A percentile compares a stretch with the other conserved stretches of the same genome.
These are phyloP conservation scores for Lactarius vividus DNA, from an alignment of 768 basidiomycete species.

Conservation along the genomic window DNA sequence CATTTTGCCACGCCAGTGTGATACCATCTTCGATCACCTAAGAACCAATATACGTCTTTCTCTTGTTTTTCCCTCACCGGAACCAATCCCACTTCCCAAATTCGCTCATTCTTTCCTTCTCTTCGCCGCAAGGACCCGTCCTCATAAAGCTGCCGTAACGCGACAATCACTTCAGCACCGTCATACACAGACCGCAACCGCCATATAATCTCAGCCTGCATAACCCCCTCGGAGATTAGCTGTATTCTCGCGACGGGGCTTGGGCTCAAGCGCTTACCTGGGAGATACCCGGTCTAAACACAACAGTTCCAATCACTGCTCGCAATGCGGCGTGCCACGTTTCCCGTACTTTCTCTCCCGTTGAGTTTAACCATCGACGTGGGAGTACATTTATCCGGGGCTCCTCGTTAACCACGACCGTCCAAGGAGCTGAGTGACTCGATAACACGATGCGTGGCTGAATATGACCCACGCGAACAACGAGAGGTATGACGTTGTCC, in stretches of 20 bases:
- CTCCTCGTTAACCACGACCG: conserved; percentile 48
- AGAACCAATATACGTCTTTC: conserved; percentile 52
- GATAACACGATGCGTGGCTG: conserved; percentile 55
- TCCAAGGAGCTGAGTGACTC: conserved; percentile 51
- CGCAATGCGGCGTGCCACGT: conserved; percentile 71
- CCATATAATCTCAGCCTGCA: conserved; percentile 68
- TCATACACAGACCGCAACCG: conserved; percentile 71
- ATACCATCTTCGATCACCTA: conserved; percentile 64
- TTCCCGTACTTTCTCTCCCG: conserved; percentile 56
- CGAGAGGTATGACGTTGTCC: conserved; percentile 48
- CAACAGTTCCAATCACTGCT: conserved; percentile 62
- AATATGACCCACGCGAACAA: conserved; percentile 70
- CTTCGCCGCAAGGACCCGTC: conserved; percentile 48
- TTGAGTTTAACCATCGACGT: conserved; percentile 74
- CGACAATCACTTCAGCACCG: conserved; percentile 67
- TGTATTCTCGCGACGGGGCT: background rate
- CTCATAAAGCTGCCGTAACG: conserved; percentile 51
- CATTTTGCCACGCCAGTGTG: conserved; percentile 40
- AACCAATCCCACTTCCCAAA: conserved; percentile 30
- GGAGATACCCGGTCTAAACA: conserved; percentile 70
- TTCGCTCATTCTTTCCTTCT: conserved; percentile 21
- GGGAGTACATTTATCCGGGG: conserved; percentile 53
- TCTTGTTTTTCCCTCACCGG: conserved; percentile 53
- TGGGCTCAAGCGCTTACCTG: conserved; percentile 47
- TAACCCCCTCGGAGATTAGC: conserved; percentile 8